Evolutionary conservation across 2,329 filamentous ascomycete genomes (phyloP).

Genomic region (Pseudogymnoascus sp.): DNA sequence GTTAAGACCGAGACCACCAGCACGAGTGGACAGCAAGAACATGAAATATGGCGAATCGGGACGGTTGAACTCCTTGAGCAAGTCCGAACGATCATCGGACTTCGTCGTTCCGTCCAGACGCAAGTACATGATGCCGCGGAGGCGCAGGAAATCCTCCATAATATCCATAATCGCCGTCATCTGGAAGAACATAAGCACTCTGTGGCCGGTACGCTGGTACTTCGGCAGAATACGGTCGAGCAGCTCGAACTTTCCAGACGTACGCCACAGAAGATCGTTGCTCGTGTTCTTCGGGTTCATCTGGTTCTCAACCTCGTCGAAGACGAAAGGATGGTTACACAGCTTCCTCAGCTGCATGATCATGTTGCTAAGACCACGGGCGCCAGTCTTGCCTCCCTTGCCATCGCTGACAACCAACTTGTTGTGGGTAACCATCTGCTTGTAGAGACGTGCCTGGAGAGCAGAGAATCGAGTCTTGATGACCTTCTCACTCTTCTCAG

Average conservation of each 20-base stretch:
- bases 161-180: conserved; percentile 99
- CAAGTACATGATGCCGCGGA: conserved; percentile 74
- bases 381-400: conserved; percentile 87
- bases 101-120: conserved; percentile 96
- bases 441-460: conserved; percentile 86
- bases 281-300: conserved; percentile 86
- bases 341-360: conserved; percentile 98
- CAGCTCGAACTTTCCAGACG: conserved; percentile 93
- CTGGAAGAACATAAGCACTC: conserved; percentile 99
- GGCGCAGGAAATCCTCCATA: conserved; percentile 94
- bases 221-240: conserved; percentile 89
- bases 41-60: conserved; percentile 91
- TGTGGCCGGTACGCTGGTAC: conserved; percentile 82
- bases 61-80: conserved; percentile 81
- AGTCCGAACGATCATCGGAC: conserved; percentile 88
- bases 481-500: conserved; percentile 97
- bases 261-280: conserved; percentile 92
- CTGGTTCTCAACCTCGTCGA: conserved; percentile 94
- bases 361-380: conserved; percentile 97
- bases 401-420: conserved; percentile 89
- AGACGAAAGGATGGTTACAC: conserved; percentile 98
- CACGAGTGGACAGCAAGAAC: conserved; percentile 96
- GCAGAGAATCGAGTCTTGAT: conserved; percentile 99
- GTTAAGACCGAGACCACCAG: conserved; percentile 94
- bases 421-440: conserved; percentile 94